Conservation (phyloP, 495 filamentous ascomycete genomes). For the Penicillium dipodomyicola region DNA sequence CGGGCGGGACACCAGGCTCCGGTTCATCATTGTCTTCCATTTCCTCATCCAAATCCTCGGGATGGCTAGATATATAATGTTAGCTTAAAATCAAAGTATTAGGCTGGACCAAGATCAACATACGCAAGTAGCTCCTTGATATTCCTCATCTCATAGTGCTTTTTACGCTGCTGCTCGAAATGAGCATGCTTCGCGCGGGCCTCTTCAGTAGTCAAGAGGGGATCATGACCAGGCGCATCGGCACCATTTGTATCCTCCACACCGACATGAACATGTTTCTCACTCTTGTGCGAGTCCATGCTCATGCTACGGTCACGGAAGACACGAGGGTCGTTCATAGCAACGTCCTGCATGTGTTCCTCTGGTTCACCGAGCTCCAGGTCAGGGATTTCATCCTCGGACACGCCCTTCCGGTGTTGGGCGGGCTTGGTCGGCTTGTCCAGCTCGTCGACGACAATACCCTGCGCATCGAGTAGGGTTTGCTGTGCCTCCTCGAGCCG, state of each 20-base stretch:
- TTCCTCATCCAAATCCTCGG: constrained; percentile 49
- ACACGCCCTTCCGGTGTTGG: constrained; percentile 36
- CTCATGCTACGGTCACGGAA: constrained; percentile 47
- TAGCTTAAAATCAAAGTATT: constrained; percentile 10
- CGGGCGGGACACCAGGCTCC: constrained; percentile 28
- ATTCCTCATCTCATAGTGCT: constrained; percentile 98
- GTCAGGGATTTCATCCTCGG: constrained; percentile 82
- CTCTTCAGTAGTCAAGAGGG: constrained; percentile 65
- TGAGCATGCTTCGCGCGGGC: constrained; percentile 83
- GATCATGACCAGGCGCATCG: constrained; percentile 52
- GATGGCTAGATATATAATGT: constrained; percentile 38
- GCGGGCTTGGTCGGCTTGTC: constrained; percentile 51
- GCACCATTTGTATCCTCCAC: constrained; percentile 54
- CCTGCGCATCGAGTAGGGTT: constrained; percentile 53
- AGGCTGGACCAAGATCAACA: constrained; percentile 20
- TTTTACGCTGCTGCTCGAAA: constrained; percentile 89
- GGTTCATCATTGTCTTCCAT: constrained; percentile 50
- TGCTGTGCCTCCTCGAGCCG: constrained; percentile 37
- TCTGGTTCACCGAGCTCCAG: constrained; percentile 94
- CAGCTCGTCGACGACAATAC: constrained; percentile 67
- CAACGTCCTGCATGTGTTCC: constrained; percentile 47
- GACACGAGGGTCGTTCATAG: constrained; percentile 37
- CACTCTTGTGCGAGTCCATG: constrained; percentile 52
- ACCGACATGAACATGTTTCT: constrained; percentile 78
- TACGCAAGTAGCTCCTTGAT: constrained; percentile 86